A percentile compares a stretch with the other conserved stretches of the same genome.
phyloP scores from a whole-genome alignment of 805 yeast species.

The Pichia gijzeniarum region DNA sequence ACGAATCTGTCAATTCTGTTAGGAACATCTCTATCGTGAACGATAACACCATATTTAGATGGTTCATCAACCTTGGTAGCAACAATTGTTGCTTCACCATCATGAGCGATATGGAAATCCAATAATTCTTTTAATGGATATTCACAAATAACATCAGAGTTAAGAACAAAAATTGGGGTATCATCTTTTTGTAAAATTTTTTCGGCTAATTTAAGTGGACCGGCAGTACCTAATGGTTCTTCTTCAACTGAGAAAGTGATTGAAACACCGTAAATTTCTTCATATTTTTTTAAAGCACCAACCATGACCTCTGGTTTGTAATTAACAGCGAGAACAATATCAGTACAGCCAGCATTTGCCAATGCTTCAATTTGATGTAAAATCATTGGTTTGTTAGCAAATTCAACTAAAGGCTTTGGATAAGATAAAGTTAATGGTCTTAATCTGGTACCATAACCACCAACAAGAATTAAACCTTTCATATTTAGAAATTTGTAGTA shows the following conservation, averaged over 20 bases:
- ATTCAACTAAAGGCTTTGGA: conserved; percentile 96
- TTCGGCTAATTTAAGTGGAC: conserved; percentile 97
- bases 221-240: conserved; percentile 99
- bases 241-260: conserved; percentile 98
- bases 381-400: conserved; percentile 99
- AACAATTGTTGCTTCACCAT: conserved; percentile 97
- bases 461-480: conserved; percentile 97
- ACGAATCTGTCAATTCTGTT: conserved; percentile 97
- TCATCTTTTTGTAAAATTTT: conserved; percentile 87
- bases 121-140: conserved; percentile 94
- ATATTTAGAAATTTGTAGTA: no score
- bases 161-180: conserved; percentile 93
- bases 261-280: conserved; percentile 85
- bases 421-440: conserved; percentile 94
- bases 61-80: conserved; percentile 99
- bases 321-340: conserved; percentile 96
- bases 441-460: conserved; percentile 99
- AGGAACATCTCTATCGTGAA: conserved; percentile 90
- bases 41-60: conserved; percentile 98
- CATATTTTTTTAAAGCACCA: conserved; percentile 87
- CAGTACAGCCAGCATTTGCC: conserved; percentile 98
- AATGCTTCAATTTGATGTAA: conserved; percentile 97
- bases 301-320: conserved; percentile 99
- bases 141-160: conserved; percentile 98
- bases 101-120: conserved; percentile 89